Conservation (phyloP, 2,329 filamentous ascomycete genomes). For the Colletotrichum trifolii region DNA sequence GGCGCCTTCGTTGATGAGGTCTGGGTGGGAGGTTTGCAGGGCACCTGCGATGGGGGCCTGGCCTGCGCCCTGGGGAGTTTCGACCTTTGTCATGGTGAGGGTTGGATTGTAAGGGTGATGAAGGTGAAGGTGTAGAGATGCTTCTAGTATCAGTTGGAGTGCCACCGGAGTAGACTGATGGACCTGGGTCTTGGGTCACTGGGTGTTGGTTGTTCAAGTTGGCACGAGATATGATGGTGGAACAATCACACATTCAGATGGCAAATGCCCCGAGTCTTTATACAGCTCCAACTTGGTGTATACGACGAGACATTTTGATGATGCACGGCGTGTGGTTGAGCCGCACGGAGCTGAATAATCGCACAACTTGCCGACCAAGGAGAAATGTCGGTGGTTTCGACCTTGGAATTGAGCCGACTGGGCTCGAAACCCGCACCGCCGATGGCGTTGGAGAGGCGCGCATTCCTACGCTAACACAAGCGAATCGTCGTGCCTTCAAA, state of each 20-base stretch:
- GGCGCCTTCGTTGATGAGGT: slow-evolving; percentile 42
- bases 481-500: no score
- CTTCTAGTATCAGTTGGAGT: no score
- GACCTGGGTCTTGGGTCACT: neutral
- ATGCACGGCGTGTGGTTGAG: slow-evolving; percentile 13
- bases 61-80: slow-evolving; percentile 18
- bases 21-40: slow-evolving; percentile 5
- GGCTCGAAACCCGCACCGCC: neutral
- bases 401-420: neutral
- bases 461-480: no score
- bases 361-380: neutral
- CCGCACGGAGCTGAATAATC: slow-evolving; percentile 28
- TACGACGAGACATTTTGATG: neutral
- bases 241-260: neutral
- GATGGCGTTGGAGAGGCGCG: neutral
- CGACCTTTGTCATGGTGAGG: slow-evolving; percentile 24
- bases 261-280: neutral
- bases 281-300: neutral
- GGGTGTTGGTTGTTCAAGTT: neutral
- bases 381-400: slow-evolving; percentile 8
- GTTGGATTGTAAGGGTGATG: neutral
- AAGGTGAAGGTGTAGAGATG: neutral
- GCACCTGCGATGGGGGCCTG: slow-evolving; percentile 11
- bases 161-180: neutral
- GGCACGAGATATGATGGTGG: no score